Base-by-base conservation (phyloP, 2,329 filamentous ascomycete species). In the Cladophialophora yegresii region DNA sequence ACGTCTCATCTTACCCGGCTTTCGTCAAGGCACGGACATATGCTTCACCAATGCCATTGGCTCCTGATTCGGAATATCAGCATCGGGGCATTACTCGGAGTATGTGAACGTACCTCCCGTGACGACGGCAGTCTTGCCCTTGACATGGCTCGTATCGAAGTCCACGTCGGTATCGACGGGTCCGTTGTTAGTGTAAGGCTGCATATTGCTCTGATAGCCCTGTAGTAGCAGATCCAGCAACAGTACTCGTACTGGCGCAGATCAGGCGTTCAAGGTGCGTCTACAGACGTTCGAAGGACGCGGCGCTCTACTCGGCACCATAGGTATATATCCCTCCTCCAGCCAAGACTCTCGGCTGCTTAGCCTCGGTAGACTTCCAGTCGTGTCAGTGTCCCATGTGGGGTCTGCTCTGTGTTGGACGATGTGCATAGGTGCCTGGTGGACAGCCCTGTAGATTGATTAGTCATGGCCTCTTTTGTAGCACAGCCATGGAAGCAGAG, bases 71-170 rank as follows among this genome's bases (percentile, higher is more conserved):
- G 51, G 43, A 8, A 45, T 16, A 54, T 62, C n/a, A 65, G 40
- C 36, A 12, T 30, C 32, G 32, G 33, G 45, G n/a, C 32, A 22
- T 3, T 1, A 13, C 5, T n/a, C 8, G 26, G 16, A 50, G n/a
- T 20, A 23, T 4, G 47, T 26, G 30, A 49, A 49, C 53, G 53
- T 64, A 72, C 71, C 72, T 60, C 72, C 70, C 12, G 74, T 76
- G 23, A 76, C 69, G 32, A 75, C 69, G n/a, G 73, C 74, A 1
- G 72, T 75, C 62, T 75, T 75, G 12, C 72, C 73, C 16, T 69
- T 71, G n/a, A 75, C 57, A n/a, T n/a, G 56, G 54, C 62, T 67
- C 13, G 55, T 62, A 53, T 69, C 63, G 40, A 69, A 62, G 16
- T 66, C 59, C 6, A 55, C 55, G 36, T 66, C 57, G 58, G 55